Evolutionary conservation across 2,329 filamentous ascomycete genomes (phyloP).

Genomic region (Fusarium sp.): DNA sequence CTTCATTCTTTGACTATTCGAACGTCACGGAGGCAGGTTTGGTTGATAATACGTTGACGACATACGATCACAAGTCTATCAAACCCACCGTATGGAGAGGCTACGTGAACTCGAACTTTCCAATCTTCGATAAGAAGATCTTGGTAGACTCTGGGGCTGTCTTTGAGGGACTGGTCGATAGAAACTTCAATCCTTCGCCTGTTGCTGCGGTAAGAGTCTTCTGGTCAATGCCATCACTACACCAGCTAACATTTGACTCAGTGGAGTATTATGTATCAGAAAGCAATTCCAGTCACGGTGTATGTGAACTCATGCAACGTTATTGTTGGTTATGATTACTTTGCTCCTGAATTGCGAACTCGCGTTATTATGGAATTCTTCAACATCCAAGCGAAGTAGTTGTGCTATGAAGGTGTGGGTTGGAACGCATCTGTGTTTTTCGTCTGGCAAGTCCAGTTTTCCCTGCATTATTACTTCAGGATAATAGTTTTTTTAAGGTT

Average conservation of each 20-base stretch:
- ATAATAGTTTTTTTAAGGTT: too few relatives aligned
- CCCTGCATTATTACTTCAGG: too few relatives aligned
- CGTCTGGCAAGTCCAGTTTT: background rate
- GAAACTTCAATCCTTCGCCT: conserved; percentile 26
- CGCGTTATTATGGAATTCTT: conserved; percentile 48
- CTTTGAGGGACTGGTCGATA: conserved; percentile 39
- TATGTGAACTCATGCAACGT: conserved; percentile 50
- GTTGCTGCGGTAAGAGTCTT: conserved; percentile 44
- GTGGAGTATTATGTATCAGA: conserved; percentile 54
- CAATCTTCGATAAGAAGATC: conserved; percentile 47
- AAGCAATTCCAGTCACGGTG: conserved; percentile 50
- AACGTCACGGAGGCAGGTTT: conserved; percentile 50
- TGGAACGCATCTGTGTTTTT: background rate
- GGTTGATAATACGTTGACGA: conserved; percentile 52
- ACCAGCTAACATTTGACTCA: conserved; percentile 8
- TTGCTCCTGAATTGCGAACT: conserved; percentile 44
- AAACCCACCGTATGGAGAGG: conserved; percentile 47
- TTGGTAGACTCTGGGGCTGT: conserved; percentile 44
- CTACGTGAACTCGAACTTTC: conserved; percentile 54
- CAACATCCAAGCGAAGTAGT: conserved; percentile 38
- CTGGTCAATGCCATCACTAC: too few relatives aligned
- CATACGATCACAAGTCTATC: conserved; percentile 29
- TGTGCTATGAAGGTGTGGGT: too few relatives aligned
- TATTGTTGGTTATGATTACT: conserved; percentile 54
- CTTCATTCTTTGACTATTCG: conserved; percentile 51